Conservation (phyloP, 371 early-diverging fungal genomes). For the Chytridium lagenaria region DNA sequence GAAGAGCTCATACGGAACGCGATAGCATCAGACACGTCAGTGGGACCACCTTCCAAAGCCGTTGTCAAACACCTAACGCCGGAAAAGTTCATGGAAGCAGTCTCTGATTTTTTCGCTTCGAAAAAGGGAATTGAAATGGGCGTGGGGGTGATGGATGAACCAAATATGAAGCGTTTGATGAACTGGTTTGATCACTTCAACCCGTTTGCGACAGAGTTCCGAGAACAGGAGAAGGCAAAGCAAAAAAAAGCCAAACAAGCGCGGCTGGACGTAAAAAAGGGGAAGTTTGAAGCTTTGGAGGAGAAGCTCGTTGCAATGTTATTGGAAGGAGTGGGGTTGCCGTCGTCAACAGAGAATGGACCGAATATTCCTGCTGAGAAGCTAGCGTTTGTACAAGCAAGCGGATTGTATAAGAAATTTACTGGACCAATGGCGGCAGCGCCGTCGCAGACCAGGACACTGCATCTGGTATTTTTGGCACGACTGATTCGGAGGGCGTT, state of each 20-base stretch:
- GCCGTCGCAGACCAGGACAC: too few relatives aligned
- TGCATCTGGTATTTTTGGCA: too few relatives aligned
- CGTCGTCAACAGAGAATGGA: too few relatives aligned
- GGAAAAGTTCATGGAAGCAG: not conserved
- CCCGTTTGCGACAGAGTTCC: not conserved
- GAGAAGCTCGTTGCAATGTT: not conserved
- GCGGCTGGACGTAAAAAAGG: not conserved
- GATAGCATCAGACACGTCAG: not conserved
- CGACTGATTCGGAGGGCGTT: too few relatives aligned
- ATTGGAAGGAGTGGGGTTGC: too few relatives aligned
- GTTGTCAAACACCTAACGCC: not conserved
- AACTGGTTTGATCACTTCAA: not conserved
- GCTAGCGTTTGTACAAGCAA: too few relatives aligned
- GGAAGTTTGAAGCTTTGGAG: not conserved
- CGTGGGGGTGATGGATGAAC: not conserved
- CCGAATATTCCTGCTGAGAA: too few relatives aligned
- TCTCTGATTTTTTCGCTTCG: not conserved
- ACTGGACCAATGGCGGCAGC: too few relatives aligned
- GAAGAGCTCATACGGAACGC: too few relatives aligned
- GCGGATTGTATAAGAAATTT: too few relatives aligned
- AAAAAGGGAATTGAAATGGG: too few relatives aligned
- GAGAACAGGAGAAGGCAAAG: not conserved
- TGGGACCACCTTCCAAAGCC: not conserved
- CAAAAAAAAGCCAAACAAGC: not conserved
- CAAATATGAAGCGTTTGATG: not conserved